Base-by-base conservation (phyloP, 2,329 filamentous ascomycete genomes). In the Fusarium sororula region DNA sequence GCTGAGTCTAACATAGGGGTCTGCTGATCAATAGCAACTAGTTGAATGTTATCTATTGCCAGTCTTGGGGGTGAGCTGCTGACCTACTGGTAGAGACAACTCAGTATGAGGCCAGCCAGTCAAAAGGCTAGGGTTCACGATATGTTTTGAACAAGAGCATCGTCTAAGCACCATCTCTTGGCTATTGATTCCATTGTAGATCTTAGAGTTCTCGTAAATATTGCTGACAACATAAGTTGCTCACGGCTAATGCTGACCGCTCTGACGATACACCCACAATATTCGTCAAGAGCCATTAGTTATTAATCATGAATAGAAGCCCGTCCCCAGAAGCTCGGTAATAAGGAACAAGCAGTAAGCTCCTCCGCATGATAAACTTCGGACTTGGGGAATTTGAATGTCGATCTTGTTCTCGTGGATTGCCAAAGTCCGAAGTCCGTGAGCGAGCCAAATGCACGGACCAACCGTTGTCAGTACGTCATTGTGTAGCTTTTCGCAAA, bases 401-500 rank as follows among this genome's bases (percentile, higher is more conserved):
- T 47, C 44, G 68, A 72, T 72, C 68, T 32, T 38, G 48, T 38
- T 59, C 28, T 72, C 59, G 47, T 70, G 30, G 38, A 53, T 60
- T 48, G 51, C 44, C 39, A 54, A 73, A 68, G 57, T 73, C 72
- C 72, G 72, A 70, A 71, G 42, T 65, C 71, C 74, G 70, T 22
- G 26, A 20, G 30, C 22, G 45, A 39, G 41, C 54, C 32, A 39
- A 37, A 20, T 24, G 74, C 74, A 76, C 74, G 74, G 71, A 58
- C 74, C 74, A 76, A 30, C 41, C 11, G 42, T 37, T 59, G 6
- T 55, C 68, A 39, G 58, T 76, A 76, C 74, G 74, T 76, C 74
- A 76, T 76, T 51, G 56, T 67, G 73, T 70, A 65, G 74, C 48
- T 69, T 76, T 76, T 76, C 57, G 64, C 58, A 72, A 66, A 75